Conservation (phyloP, 345 rosid species). For the Rhodomyrtus tomentosa region DNA sequence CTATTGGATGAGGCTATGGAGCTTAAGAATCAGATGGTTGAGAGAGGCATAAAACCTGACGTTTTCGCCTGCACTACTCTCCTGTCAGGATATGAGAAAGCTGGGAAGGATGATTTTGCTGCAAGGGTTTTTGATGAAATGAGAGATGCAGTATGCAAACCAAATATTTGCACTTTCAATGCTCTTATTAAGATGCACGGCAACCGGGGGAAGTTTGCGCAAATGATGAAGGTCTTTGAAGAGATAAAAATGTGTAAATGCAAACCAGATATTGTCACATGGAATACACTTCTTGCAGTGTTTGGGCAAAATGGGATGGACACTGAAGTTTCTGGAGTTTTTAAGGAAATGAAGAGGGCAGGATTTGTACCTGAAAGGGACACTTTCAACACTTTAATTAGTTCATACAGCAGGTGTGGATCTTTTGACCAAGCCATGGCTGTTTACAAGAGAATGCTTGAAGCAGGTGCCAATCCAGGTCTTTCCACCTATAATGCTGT, state of each 20-base stretch:
- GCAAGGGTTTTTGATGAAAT: slow-evolving; percentile 72
- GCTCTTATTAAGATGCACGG: slow-evolving; percentile 93
- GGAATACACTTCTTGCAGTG: slow-evolving; percentile 88
- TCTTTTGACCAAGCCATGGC: slow-evolving; percentile 80
- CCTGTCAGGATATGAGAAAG: slow-evolving; percentile 73
- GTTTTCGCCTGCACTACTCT: slow-evolving; percentile 95
- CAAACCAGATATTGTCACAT: slow-evolving; percentile 76
- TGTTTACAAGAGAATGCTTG: slow-evolving; percentile 76
- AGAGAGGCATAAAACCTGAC: slow-evolving; percentile 67
- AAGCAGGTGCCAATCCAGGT: slow-evolving; percentile 73
- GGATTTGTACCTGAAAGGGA: slow-evolving; percentile 90
- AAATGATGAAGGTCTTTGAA: slow-evolving; percentile 91
- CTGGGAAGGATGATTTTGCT: slow-evolving; percentile 80
- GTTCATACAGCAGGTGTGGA: slow-evolving; percentile 94
- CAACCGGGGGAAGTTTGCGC: slow-evolving; percentile 68
- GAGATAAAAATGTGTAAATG: slow-evolving; percentile 57
- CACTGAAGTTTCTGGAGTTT: slow-evolving; percentile 78
- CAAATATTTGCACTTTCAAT: slow-evolving; percentile 90
- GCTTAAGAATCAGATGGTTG: slow-evolving; percentile 62
- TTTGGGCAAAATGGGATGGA: slow-evolving; percentile 93
- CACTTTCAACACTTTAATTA: slow-evolving; percentile 81
- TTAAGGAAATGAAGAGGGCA: slow-evolving; percentile 97
- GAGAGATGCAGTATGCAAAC: slow-evolving; percentile 63
- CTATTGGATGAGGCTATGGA: slow-evolving; percentile 65
- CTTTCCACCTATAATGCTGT: slow-evolving; percentile 89